Percentiles rank a stretch among this genome's conserved stretches.
These are phyloP conservation scores for Colletotrichum sp. DNA, from an alignment of 2,329 filamentous ascomycete species.

Conservation along the genomic window DNA sequence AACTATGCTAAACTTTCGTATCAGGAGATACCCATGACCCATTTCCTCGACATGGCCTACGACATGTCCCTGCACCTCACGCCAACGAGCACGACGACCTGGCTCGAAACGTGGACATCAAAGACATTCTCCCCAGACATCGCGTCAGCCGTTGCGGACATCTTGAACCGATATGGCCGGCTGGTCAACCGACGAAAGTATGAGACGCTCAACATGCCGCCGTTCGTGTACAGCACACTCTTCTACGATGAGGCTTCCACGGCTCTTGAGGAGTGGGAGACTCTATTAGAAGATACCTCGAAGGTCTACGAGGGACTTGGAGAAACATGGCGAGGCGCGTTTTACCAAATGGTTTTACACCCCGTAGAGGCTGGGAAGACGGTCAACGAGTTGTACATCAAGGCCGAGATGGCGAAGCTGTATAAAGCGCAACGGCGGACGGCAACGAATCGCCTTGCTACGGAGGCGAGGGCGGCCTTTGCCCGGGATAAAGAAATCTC, in stretches of 20 bases:
- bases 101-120: constrained; percentile 49
- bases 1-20: not conserved
- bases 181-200: not conserved
- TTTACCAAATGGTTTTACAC: not conserved
- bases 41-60: constrained; percentile 61
- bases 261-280: not conserved
- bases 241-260: not conserved
- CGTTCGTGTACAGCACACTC: not conserved
- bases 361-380: not conserved
- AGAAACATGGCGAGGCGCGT: not conserved
- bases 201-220: not conserved
- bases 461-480: constrained; percentile 46
- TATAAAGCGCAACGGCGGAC: not conserved
- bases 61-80: constrained; percentile 41
- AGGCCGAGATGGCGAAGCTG: not conserved
- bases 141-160: constrained; percentile 26
- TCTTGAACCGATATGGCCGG: not conserved
- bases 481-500: constrained; percentile 46
- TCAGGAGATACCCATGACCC: constrained; percentile 50
- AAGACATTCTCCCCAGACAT: constrained; percentile 49
- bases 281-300: not conserved
- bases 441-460: constrained; percentile 29
- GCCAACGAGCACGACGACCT: constrained; percentile 45
- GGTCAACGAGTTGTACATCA: not conserved
- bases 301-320: not conserved